Evolutionary conservation across 2,329 filamentous ascomycete species (phyloP).

Genomic region (Ilyonectria sp.): DNA sequence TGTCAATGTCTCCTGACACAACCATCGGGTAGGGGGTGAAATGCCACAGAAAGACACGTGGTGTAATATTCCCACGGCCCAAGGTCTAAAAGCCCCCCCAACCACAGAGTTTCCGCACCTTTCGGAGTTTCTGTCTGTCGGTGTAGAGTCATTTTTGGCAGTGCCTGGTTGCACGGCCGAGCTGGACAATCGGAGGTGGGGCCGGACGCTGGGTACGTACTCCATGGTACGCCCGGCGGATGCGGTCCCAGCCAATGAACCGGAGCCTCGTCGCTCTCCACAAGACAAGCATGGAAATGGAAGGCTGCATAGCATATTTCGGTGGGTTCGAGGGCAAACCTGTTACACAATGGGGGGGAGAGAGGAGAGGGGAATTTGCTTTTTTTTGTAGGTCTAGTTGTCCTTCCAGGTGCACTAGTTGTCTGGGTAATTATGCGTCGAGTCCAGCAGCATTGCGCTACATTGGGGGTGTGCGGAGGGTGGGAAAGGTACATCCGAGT

Average conservation of each 20-base stretch:
- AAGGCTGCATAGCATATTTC: conserved; percentile 14
- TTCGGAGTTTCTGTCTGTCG: conserved; percentile 30
- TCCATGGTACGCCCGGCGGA: not conserved
- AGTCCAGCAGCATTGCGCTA: not conserved
- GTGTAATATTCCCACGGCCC: not conserved
- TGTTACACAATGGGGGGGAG: not conserved
- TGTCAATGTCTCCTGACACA: not conserved
- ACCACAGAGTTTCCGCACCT: not conserved
- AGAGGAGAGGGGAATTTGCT: not conserved
- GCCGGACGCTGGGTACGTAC: not conserved
- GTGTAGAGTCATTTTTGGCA: conserved; percentile 22
- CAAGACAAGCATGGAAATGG: conserved; percentile 21
- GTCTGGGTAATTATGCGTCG: not conserved
- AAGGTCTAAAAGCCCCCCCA: not conserved
- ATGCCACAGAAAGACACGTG: not conserved
- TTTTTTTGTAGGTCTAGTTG: not conserved
- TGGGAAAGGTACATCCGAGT: not conserved
- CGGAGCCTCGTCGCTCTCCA: conserved; percentile 8
- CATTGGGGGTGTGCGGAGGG: not conserved
- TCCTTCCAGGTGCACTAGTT: too few relatives aligned
- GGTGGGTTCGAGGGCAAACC: conserved; percentile 9
- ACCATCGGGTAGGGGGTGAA: not conserved
- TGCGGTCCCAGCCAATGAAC: conserved; percentile 8
- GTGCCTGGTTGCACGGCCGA: not conserved
- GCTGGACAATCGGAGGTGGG: not conserved